These are phyloP conservation scores for Chrysoporthe cubensis DNA, from an alignment of 2,329 filamentous ascomycete species.

Conservation along the genomic window DNA sequence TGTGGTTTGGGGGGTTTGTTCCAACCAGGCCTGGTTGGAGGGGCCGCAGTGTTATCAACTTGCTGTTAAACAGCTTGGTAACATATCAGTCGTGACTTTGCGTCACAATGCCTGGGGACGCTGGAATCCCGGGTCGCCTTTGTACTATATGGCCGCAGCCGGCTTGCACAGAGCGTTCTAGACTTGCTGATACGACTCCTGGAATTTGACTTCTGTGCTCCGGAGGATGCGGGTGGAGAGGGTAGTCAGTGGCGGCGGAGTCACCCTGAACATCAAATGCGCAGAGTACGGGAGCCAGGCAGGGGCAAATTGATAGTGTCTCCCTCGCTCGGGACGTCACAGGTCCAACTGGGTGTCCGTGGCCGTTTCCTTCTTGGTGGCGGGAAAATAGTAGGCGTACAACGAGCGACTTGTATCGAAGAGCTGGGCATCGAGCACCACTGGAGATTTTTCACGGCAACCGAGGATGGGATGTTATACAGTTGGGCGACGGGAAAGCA, in stretches of 20 bases:
- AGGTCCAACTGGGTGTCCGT: slow-evolving; percentile 14
- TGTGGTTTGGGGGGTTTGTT: slow-evolving; percentile 19
- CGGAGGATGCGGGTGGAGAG: not conserved
- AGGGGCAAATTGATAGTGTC: not conserved
- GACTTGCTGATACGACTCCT: not conserved
- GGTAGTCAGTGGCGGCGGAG: slow-evolving; percentile 14
- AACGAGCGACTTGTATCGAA: slow-evolving; percentile 29
- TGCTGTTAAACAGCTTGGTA: slow-evolving; percentile 17
- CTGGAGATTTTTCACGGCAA: slow-evolving; percentile 20
- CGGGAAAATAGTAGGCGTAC: slow-evolving; percentile 24
- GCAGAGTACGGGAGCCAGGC: not conserved
- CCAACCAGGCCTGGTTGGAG: slow-evolving; percentile 32
- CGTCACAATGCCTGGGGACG: slow-evolving; percentile 2
- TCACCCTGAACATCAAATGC: not conserved
- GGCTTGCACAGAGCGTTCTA: not conserved
- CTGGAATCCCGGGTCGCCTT: slow-evolving; percentile 1
- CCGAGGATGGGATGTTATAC: slow-evolving; percentile 31
- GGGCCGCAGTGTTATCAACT: slow-evolving; percentile 28
- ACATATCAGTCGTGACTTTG: slow-evolving; percentile 4
- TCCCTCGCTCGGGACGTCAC: slow-evolving; percentile 13
- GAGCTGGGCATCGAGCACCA: slow-evolving; percentile 29
- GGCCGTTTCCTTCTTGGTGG: slow-evolving; percentile 25
- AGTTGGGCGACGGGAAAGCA: slow-evolving; percentile 31
- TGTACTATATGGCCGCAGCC: not conserved
- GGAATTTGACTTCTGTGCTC: not conserved